These are phyloP conservation scores for Acidiella bohemica DNA, from an alignment of 495 filamentous ascomycete species.

Conservation along the genomic window DNA sequence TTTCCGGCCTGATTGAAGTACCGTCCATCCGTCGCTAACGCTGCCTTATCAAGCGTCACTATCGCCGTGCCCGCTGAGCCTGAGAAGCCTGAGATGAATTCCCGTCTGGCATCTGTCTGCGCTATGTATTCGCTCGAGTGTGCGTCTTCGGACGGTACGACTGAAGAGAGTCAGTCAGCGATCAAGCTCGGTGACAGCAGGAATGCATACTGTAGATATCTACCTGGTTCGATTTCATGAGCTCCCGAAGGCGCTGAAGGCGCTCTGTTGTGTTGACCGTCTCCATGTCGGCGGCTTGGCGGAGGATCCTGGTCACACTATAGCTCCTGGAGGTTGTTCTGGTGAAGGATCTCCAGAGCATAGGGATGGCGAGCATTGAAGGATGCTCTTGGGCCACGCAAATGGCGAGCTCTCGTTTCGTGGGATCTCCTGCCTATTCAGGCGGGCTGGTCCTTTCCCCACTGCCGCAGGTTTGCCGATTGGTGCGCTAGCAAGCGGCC, in stretches of 20 bases:
- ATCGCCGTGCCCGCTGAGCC: constrained; percentile 92
- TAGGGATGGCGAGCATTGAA: no score
- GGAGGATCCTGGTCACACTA: no score
- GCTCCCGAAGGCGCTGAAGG: constrained; percentile 58
- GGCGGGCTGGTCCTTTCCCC: no score
- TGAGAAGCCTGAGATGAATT: constrained; percentile 86
- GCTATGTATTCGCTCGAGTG: constrained; percentile 98
- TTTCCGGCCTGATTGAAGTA: constrained; percentile 97
- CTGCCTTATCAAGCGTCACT: constrained; percentile 72
- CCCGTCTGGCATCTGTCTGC: constrained; percentile 78
- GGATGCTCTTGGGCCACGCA: no score
- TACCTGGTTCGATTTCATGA: constrained; percentile 79
- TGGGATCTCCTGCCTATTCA: no score
- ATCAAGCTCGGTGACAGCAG: background rate
- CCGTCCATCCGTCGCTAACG: constrained; percentile 86
- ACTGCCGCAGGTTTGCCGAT: no score
- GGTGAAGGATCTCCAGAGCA: no score
- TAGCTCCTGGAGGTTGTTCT: no score
- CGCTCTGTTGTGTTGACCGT: constrained; percentile 70
- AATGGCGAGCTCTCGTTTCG: no score
- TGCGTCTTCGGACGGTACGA: constrained; percentile 93
- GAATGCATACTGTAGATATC: constrained; percentile 77
- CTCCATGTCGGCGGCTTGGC: constrained; percentile 43
- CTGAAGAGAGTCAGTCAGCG: constrained; percentile 34
- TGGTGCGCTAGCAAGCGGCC: no score